Evolutionary conservation across 2,329 filamentous ascomycete genomes (phyloP), one percentile per base, ranked within the genome.

Genomic region (Cercospora canescens): DNA sequence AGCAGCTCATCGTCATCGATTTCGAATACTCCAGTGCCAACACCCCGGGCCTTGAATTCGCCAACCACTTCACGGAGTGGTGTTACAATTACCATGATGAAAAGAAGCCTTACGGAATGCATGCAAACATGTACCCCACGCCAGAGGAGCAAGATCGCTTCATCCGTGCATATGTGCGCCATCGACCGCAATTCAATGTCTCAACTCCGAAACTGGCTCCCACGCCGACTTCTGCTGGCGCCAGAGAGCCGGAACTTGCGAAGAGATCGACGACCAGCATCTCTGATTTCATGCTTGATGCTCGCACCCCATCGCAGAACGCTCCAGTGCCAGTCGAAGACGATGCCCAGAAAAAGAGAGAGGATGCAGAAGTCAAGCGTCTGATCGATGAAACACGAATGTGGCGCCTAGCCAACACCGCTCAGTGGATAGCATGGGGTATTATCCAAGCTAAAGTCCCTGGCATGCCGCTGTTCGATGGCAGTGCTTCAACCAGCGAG

Each of bases 41-140:
- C 76, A 85, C 89, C 0, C 89, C 88, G 0, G 95, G 93, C 1
- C 84, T 93, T 16, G 95, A 99, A 79, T 98, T 99, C 77, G 95
- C 93, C 65, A 99, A 99, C 78, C 95, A 99, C 79, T 99, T 99
- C 79, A 88, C 92, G 1, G 95, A 99, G 80, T 99, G 95, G 95
- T 91, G 92, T 73, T 98, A 98, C 84, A 94, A 99, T 80, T 99
- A 99, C 79, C 94, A 97, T 76, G 89, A 95, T 76, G 79, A 87
- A 3, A 81, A 83, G 30, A 81, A 80, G 34, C 83, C 92, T 0
- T 78, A 78, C 66, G 87, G 84, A 28, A 94, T 92, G 83, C 88
- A 90, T 73, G 86, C 86, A 5, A 81, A 82, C 61, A 79, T 81
- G 61, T 99, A 97, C 79, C 95, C 95, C 0, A 92, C 84, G 0